Evolutionary conservation across 345 rosid genomes (phyloP), one percentile per base, ranked within the genome.

Genomic region (Salix brachista): DNA sequence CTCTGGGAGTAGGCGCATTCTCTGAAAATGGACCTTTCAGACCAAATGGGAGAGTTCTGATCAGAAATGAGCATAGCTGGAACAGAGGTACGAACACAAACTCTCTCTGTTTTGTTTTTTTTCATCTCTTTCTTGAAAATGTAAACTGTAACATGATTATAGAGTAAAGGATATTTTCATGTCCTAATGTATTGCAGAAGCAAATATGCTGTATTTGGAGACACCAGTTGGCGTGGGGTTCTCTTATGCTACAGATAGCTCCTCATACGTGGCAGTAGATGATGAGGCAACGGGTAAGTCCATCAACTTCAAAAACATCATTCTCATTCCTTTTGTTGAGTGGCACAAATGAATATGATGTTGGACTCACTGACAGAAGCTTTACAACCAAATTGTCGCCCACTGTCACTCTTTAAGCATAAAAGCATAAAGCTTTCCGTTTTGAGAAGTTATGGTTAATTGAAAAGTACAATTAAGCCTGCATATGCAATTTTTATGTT

Each of bases 11-110:
- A 71, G 99, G 99, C 36, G 99, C 98, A 67, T 96, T 96, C 79
- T 92, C 97, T 44, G 99, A 96, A 73, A 92, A 93, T 65, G 99
- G 99, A 21, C 99, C 99, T 3, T 96, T 96, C 75, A 91, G 99
- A 84, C 99, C 99, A 8, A 89, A 88, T 58, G 97, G 96, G 30
- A 80, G 85, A 54, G 81, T 77, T 56, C 82, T 96, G 78, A 88
- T 90, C 67, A 92, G 87, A 81, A 96, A 96, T 79, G 89, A 81
- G 4, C 88, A 86, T 83, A 93, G 99, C 88, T 96, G 99, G 99
- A 96, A 93, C 76, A 92, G 79, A 91, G 99, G 99, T 87, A 72
- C 21, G 11, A 30, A 3, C 48, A 56, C 5, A 16, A n/a, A 2
- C 5, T 52, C 32, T 10, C 44, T 41, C 46, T 42, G 2, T 36